phyloP scores from a whole-genome alignment of 768 basidiomycete species.

The Boletus huronensis region DNA sequence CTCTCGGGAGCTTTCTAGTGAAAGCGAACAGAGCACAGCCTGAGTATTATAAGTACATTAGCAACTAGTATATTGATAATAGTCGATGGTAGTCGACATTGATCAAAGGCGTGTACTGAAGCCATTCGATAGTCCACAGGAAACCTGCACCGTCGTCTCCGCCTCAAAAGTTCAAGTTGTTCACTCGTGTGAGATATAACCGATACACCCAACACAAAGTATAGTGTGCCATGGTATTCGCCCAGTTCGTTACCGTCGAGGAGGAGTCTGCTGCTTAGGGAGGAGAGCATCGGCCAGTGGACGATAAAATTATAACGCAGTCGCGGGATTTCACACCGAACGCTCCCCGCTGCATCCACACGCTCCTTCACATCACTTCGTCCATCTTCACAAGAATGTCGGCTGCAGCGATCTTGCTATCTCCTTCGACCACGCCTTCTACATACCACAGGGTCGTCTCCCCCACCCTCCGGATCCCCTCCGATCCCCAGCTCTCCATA shows the following conservation, averaged over 20 bases:
- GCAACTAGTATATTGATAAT: neutral
- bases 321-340: neutral
- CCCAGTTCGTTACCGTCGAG: neutral
- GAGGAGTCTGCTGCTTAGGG: neutral
- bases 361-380: neutral
- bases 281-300: neutral
- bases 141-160: slow-evolving; percentile 37
- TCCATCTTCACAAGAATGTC: slow-evolving; percentile 14
- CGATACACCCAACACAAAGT: slow-evolving; percentile 48
- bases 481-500: slow-evolving; percentile 46
- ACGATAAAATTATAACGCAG: neutral
- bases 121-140: slow-evolving; percentile 30
- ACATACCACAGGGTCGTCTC: slow-evolving; percentile 68
- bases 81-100: neutral
- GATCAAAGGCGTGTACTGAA: slow-evolving; percentile 25
- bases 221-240: slow-evolving; percentile 7
- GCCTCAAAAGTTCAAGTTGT: slow-evolving; percentile 33
- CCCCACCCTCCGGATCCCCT: slow-evolving; percentile 51
- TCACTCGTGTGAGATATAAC: slow-evolving; percentile 39
- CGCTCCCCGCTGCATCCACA: neutral
- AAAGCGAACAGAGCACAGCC: no score
- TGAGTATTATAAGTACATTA: no score
- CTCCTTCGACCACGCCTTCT: slow-evolving; percentile 43
- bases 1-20: neutral
- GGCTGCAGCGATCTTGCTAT: slow-evolving; percentile 41